Conservation (phyloP, 495 filamentous ascomycete species). For the Zalerion maritima region DNA sequence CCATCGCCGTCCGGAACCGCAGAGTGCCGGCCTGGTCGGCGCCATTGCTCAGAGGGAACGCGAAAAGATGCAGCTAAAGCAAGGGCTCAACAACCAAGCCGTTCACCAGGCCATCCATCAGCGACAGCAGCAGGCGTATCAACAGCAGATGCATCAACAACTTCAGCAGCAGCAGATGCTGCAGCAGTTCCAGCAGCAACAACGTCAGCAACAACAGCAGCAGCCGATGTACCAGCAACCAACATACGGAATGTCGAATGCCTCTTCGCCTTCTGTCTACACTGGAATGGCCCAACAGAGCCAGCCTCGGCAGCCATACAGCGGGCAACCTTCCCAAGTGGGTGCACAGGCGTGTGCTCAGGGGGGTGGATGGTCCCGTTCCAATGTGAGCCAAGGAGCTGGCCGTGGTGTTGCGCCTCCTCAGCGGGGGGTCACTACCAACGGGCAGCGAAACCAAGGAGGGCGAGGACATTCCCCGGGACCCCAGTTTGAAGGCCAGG, state of each 20-base stretch:
- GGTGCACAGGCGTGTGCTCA: no score
- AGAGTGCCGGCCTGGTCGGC: constrained; percentile 50
- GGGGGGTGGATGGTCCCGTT: no score
- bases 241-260: constrained; percentile 6
- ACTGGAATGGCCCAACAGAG: no score
- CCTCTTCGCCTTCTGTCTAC: no score
- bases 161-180: constrained; percentile 22
- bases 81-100: constrained; percentile 54
- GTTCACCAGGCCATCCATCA: constrained; percentile 70
- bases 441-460: no score
- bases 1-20: constrained; percentile 32
- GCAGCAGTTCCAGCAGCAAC: constrained; percentile 16
- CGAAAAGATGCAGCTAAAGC: constrained; percentile 57
- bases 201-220: constrained; percentile 22
- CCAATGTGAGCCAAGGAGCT: no score
- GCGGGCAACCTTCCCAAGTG: no score
- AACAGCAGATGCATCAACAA: constrained; percentile 26
- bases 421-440: no score
- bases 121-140: constrained; percentile 45
- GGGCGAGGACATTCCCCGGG: no score
- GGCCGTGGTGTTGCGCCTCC: no score
- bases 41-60: constrained; percentile 64
- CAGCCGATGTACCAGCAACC: constrained; percentile 12
- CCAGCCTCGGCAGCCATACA: no score
- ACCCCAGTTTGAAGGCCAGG: no score